These are phyloP conservation scores for Aspergillus sp. DNA, from an alignment of 2,329 filamentous ascomycete genomes.

Conservation along the genomic window DNA sequence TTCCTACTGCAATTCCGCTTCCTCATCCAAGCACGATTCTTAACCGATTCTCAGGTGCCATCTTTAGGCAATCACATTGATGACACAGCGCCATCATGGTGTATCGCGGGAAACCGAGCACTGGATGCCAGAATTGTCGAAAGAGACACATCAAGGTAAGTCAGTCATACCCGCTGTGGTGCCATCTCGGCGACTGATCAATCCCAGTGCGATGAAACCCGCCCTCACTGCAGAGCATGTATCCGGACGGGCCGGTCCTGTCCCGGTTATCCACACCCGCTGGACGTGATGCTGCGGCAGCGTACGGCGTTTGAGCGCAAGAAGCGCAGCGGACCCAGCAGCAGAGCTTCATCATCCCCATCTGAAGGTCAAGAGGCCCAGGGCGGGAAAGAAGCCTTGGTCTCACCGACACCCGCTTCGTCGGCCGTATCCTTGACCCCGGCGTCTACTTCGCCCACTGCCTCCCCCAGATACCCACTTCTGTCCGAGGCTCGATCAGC, in stretches of 20 bases:
- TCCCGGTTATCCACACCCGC: slow-evolving; percentile 27
- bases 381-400: neutral
- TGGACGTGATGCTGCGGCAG: slow-evolving; percentile 27
- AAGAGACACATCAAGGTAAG: slow-evolving; percentile 28
- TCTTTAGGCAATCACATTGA: neutral
- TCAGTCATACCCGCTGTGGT: neutral
- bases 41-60: neutral
- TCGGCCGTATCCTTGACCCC: neutral
- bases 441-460: neutral
- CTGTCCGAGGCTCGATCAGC: neutral
- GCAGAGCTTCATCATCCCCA: neutral
- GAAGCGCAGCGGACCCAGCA: slow-evolving; percentile 3
- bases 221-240: slow-evolving; percentile 28
- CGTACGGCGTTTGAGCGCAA: slow-evolving; percentile 20
- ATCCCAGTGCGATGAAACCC: slow-evolving; percentile 28
- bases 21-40: neutral
- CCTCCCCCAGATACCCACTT: neutral
- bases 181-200: neutral
- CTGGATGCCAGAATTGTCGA: slow-evolving; percentile 27
- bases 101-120: slow-evolving; percentile 27
- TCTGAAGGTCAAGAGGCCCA: neutral
- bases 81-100: slow-evolving; percentile 18
- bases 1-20: too few species aligned
- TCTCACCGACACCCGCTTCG: neutral
- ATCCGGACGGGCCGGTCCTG: slow-evolving; percentile 24